Conservation (phyloP, 2,329 filamentous ascomycete genomes). For the Sclerotinia glacialis region DNA sequence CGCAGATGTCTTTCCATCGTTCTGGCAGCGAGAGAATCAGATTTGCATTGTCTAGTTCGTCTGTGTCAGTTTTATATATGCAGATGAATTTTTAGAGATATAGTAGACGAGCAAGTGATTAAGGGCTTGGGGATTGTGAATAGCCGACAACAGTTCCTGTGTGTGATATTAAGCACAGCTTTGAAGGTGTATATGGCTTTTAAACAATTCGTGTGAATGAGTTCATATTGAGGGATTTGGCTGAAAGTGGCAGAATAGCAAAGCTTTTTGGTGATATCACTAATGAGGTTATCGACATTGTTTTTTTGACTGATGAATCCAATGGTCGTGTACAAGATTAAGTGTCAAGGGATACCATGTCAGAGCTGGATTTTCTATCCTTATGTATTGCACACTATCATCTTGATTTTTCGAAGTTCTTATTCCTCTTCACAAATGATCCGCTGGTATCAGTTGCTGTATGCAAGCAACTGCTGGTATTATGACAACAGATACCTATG, state of each 20-base stretch:
- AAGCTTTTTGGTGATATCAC: not conserved
- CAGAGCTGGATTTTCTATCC: not conserved
- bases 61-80: no score
- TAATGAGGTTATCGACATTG: constrained; percentile 4
- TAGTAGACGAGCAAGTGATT: constrained; percentile 9
- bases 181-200: not conserved
- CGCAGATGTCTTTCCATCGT: no score
- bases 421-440: not conserved
- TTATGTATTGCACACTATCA: not conserved
- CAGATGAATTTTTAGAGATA: no score
- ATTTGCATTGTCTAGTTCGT: no score
- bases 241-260: constrained; percentile 9
- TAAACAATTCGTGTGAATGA: not conserved
- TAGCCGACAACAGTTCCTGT: not conserved
- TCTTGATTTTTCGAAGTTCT: not conserved
- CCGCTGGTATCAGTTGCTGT: not conserved
- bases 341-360: not conserved
- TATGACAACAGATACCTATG: not conserved
- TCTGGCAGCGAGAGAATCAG: no score
- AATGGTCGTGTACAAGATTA: not conserved
- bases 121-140: not conserved
- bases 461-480: not conserved
- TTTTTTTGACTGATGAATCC: constrained; percentile 9
- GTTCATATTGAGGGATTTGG: constrained; percentile 17
- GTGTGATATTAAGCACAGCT: not conserved